Conservation (phyloP, 2,329 filamentous ascomycete genomes). For the Didymella sp. region DNA sequence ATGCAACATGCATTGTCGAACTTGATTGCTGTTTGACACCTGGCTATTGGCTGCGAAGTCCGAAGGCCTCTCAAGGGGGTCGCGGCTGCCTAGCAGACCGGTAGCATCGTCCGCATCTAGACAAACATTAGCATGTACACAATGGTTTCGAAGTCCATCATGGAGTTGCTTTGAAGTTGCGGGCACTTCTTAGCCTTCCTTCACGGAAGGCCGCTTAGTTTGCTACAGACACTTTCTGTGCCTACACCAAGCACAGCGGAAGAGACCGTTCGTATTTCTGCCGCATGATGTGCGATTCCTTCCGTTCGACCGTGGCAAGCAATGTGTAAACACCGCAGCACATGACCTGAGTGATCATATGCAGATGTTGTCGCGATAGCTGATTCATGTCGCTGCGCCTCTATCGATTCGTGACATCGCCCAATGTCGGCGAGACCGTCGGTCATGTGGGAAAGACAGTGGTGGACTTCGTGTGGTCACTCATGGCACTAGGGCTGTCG, state of each 20-base stretch:
- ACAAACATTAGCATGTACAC: background rate
- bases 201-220: background rate
- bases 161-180: background rate
- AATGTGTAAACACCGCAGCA: background rate
- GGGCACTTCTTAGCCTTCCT: background rate
- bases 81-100: background rate
- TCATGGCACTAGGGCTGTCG: background rate
- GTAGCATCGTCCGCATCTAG: background rate
- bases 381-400: constrained; percentile 21
- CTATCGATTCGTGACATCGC: constrained; percentile 22
- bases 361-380: constrained; percentile 3
- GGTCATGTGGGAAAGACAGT: constrained; percentile 5
- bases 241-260: background rate
- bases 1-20: background rate
- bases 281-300: background rate
- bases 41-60: constrained; percentile 5
- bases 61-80: background rate
- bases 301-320: background rate
- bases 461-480: constrained; percentile 1
- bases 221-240: background rate
- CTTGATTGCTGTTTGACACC: background rate
- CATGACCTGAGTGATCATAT: background rate
- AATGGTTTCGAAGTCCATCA: background rate
- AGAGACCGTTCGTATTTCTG: background rate
- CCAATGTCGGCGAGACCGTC: constrained; percentile 3